Evolutionary conservation across 1,284 basidiomycete genomes (phyloP).

Genomic region (Malassezia sympodialis): DNA sequence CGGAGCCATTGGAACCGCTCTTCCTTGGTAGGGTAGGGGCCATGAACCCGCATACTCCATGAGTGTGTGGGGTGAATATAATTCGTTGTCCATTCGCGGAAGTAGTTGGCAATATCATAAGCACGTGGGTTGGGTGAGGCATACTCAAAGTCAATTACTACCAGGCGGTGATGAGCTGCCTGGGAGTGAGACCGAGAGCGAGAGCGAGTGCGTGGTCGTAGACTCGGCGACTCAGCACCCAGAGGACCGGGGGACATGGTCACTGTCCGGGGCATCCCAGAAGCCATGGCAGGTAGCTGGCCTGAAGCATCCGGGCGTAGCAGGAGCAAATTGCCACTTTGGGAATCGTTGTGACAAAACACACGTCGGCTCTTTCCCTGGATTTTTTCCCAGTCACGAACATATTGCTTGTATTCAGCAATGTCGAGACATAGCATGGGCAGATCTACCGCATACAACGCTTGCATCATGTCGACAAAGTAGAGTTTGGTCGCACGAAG

Average conservation of each 20-base stretch:
- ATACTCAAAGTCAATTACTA: constrained; percentile 46
- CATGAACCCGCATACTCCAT: constrained; percentile 36
- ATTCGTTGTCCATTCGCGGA: constrained; percentile 44
- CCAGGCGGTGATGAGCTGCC: constrained; percentile 35
- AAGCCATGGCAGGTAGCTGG: constrained; percentile 11
- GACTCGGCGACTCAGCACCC: not conserved
- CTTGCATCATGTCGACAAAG: constrained; percentile 27
- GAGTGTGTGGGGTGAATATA: constrained; percentile 32
- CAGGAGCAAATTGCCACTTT: constrained; percentile 41
- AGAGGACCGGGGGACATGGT: not conserved
- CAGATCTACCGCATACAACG: constrained; percentile 35
- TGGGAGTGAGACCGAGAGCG: constrained; percentile 12
- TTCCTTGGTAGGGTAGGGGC: constrained; percentile 30
- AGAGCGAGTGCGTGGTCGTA: constrained; percentile 4
- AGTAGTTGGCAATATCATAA: constrained; percentile 45
- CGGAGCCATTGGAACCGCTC: constrained; percentile 40
- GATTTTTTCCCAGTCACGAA: constrained; percentile 32
- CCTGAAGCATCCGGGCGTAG: constrained; percentile 21
- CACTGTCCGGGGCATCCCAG: constrained; percentile 11
- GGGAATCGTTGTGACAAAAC: constrained; percentile 43
- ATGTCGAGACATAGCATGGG: constrained; percentile 28
- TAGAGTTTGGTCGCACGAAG: constrained; percentile 19
- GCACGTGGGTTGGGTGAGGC: constrained; percentile 38
- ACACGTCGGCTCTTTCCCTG: constrained; percentile 38
- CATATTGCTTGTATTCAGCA: constrained; percentile 35